Evolutionary conservation across 139 green algal genomes (phyloP).

Genomic region (Pleodorina starrii): DNA sequence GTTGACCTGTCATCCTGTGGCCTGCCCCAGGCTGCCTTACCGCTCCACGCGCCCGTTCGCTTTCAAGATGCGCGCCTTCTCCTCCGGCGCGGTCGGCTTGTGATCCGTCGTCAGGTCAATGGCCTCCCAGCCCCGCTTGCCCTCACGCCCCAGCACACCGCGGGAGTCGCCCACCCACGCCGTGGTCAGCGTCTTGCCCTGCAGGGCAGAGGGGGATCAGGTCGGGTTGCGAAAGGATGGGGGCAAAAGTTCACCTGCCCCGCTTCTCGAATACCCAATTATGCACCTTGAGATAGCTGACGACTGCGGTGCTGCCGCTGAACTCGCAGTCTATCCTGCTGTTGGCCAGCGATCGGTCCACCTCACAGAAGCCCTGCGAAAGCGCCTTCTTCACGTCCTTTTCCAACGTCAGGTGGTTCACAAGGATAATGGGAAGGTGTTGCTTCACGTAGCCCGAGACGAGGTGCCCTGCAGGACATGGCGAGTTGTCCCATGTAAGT

Average conservation of each 20-base stretch:
- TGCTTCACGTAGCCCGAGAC: conserved; percentile 85
- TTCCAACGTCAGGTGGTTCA: conserved; percentile 74
- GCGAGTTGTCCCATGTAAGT: background rate
- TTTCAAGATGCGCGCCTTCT: conserved; percentile 83
- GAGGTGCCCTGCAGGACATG: conserved; percentile 73
- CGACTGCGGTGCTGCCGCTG: conserved; percentile 87
- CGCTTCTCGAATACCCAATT: background rate
- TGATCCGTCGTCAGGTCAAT: conserved; percentile 90
- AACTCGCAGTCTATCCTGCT: conserved; percentile 84
- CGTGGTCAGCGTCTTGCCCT: conserved; percentile 73
- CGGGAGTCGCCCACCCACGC: conserved; percentile 94
- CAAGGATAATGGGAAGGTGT: conserved; percentile 83
- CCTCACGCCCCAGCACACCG: conserved; percentile 65
- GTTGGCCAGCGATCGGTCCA: conserved; percentile 71
- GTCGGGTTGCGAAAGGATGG: too few species aligned
- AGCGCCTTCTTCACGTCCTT: conserved; percentile 65
- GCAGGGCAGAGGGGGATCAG: background rate
- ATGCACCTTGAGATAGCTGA: conserved; percentile 76
- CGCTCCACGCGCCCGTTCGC: conserved; percentile 86
- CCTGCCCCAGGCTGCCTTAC: conserved; percentile 44
- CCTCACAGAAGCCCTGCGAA: conserved; percentile 73
- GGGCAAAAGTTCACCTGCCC: too few species aligned
- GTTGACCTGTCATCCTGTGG: background rate
- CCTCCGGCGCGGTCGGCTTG: conserved; percentile 84
- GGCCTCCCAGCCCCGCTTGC: conserved; percentile 62